Base-by-base conservation (phyloP, 768 basidiomycete genomes). In the Glaciozyma antarctica region DNA sequence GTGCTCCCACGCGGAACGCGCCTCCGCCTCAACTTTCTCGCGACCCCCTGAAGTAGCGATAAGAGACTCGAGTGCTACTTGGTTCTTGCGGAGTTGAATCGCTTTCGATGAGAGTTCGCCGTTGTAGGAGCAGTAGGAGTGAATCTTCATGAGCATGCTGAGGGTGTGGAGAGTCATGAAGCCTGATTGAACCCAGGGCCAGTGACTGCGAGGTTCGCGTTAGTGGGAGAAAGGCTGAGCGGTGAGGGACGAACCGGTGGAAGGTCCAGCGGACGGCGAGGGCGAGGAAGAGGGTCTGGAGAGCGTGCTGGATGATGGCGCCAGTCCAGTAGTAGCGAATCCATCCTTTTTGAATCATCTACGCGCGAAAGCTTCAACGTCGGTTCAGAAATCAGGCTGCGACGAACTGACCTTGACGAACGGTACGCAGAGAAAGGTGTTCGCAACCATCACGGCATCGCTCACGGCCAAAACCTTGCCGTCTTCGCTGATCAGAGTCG, bases 151-250 rank as follows among this genome's bases (percentile, higher is more conserved):
- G 67, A 79, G 72, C 57, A 75, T 77, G 34, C 71, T 88, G 26
- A 98, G 79, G 13, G 88, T 85, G 75, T 97, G 93, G 57, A 91
- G 77, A 1, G 88, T 93, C 57, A 92, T 78, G 76, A 88, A 93
- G 9, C 90, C 91, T 8, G 88, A 63, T 75, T 97, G 93, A 8
- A 97, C 93, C 93, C 93, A 97, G 44, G 90, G 91, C 93, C 93
- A 97, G 72, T 91, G 82, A 58, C 91, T 88, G 65, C n/a, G 38
- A 30, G 22, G 55, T 26, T 51, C 30, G 28, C 5, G 48, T 9
- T 21, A 44, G 22, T 4, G 54, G 43, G 34, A 22, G 53, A 19
- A 15, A 53, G 10, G 45, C 34, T 44, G 21, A 26, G 28, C 19
- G 6, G 15, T 5, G 17, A 21, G 30, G 41, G 16, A 60, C 80